A percentile compares a stretch with the other conserved stretches of the same genome.
phyloP scores from a whole-genome alignment of 108 stramenopile species.

The Nannochloropsis oceanica region DNA sequence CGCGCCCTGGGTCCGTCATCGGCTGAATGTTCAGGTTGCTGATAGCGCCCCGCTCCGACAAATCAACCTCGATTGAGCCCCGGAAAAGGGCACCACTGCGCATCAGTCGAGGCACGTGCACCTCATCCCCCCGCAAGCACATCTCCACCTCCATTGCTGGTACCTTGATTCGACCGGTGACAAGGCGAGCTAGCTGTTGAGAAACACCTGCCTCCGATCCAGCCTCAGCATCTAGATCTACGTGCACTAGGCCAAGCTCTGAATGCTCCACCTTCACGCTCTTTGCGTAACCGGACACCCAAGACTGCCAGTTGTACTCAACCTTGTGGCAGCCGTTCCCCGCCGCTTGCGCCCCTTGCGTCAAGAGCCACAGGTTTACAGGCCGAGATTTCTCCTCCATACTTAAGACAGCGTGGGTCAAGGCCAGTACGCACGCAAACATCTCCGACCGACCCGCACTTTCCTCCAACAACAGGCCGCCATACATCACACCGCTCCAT shows the following conservation, averaged over 20 bases:
- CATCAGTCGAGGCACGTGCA: not conserved
- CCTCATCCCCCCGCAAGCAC: not conserved
- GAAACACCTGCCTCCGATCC: not conserved
- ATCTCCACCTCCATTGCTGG: not conserved
- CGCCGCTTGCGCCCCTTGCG: not conserved
- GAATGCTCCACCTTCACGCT: not conserved
- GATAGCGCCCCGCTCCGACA: not conserved
- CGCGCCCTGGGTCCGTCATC: not conserved
- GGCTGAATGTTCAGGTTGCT: not conserved
- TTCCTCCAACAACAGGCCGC: not conserved
- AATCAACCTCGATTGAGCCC: not conserved
- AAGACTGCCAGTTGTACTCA: not conserved
- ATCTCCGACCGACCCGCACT: not conserved
- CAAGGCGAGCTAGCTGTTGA: not conserved
- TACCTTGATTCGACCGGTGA: not conserved
- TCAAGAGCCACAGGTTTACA: not conserved
- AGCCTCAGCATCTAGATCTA: not conserved
- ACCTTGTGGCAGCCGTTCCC: not conserved
- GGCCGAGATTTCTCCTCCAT: not conserved
- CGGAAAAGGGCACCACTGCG: not conserved
- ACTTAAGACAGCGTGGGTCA: not conserved
- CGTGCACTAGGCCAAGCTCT: not conserved
- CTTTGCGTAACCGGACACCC: not conserved
- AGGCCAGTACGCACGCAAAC: not conserved
- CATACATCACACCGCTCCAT: not conserved